Base-by-base conservation (phyloP, 1,284 basidiomycete genomes). In the Phylloboletellus chloephorus region DNA sequence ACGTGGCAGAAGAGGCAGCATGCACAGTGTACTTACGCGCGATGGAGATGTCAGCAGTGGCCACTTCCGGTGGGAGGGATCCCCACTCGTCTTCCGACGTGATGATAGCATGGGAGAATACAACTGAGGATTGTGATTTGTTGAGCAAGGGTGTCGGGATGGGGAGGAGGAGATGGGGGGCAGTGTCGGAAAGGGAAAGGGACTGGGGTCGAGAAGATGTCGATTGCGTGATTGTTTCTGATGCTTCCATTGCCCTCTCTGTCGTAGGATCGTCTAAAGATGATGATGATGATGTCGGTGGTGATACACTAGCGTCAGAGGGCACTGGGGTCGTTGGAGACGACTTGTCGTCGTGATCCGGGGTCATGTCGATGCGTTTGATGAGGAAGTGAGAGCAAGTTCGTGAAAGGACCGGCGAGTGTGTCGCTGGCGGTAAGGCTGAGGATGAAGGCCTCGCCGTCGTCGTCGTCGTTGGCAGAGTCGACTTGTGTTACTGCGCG, bases 41-140 rank as follows among this genome's bases (percentile, higher is more conserved):
- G 44, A 82, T 68, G 20, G 67, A 73, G 29, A 82, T 69, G 49
- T 80, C 78, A 9, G 76, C 77, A n/a, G 65, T 59, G 19, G 71
- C 69, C 17, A 81, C 65, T 46, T 81, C 78, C 10, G 69, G 60
- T 1, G 69, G 67, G 8, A 75, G 54, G 16, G 48, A 39, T 3
- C 46, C 30, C 60, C 54, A 64, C 16, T 55, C 44, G 4, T 50
- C 49, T 12, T 62, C 57, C 11, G 61, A 47, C 8, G 62, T 39
- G 32, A 57, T 31, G 28, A 52, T 40, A 1, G 60, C 43, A 30
- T 73, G 72, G 4, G 69, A 66, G 37, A 72, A 64, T 0, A 66
- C 54, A 37, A 73, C 67, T 0, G 70, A 68, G 6, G 71, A 58
- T 46, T 70, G 69, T 5, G 71, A 69, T 26, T 48, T 60, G 41